A percentile compares a stretch with the other conserved stretches of the same genome.
Evolutionary conservation across 495 filamentous ascomycete genomes (phyloP).

Genomic region (Penicillium goetzii): DNA sequence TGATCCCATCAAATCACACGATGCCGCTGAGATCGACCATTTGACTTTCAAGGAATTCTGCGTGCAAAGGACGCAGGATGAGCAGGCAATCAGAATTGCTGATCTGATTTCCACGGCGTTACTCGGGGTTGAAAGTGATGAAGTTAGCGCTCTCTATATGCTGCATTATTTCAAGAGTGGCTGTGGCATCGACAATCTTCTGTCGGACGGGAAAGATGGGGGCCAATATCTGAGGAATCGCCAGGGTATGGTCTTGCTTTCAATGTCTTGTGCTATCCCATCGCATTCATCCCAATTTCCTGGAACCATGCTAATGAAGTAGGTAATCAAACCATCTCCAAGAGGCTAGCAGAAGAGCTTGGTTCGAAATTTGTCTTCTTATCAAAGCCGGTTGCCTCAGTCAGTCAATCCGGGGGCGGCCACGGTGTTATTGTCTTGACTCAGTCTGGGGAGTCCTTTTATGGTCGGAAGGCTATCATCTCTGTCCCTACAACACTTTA

Average conservation of each 20-base stretch:
- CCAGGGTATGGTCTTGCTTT: slow-evolving; percentile 13
- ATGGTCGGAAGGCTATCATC: slow-evolving; percentile 41
- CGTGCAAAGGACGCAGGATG: not conserved
- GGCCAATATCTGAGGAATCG: slow-evolving; percentile 46
- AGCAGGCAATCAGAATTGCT: not conserved
- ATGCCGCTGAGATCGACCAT: slow-evolving; percentile 12
- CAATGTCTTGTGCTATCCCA: not conserved
- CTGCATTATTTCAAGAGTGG: slow-evolving; percentile 52
- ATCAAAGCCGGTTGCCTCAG: slow-evolving; percentile 15
- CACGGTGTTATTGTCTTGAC: slow-evolving; percentile 16
- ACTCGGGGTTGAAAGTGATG: slow-evolving; percentile 44
- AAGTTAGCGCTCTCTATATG: slow-evolving; percentile 50
- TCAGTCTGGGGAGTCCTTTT: slow-evolving; percentile 11
- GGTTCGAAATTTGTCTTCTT: slow-evolving; percentile 4
- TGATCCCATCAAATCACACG: slow-evolving; percentile 11
- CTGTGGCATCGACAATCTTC: slow-evolving; percentile 43
- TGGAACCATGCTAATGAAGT: slow-evolving; percentile 11
- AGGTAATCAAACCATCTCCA: slow-evolving; percentile 38
- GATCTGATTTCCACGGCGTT: slow-evolving; percentile 32
- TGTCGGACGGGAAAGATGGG: slow-evolving; percentile 48
- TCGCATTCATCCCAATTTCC: not conserved
- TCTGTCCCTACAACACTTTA: slow-evolving; percentile 42
- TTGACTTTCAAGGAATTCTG: slow-evolving; percentile 13
- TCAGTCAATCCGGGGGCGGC: slow-evolving; percentile 19
- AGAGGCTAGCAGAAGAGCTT: slow-evolving; percentile 28